Base-by-base conservation (phyloP, 139 green algal genomes). In the Haematococcus sp. region DNA sequence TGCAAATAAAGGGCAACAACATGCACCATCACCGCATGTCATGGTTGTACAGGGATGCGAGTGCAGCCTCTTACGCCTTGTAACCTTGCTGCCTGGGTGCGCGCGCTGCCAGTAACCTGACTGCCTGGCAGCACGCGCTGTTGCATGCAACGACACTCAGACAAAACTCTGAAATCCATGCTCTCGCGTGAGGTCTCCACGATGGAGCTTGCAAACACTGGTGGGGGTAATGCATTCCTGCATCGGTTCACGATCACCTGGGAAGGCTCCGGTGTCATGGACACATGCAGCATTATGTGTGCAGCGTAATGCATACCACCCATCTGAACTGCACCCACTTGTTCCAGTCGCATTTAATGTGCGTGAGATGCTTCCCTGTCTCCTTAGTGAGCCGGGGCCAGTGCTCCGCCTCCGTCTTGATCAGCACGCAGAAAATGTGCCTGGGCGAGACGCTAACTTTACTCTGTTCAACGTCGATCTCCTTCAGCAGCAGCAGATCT, bases 361-460 rank as follows among this genome's bases (percentile, higher is more conserved):
- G 74, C 49, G 78, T 58, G 2, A 78, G 31, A 22, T 79, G 65
- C 67, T 23, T 63, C 30, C 54, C 63, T 0, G 35, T 82, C 30
- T 82, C 70, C 76, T 88, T 86, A 1, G 89, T 86, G 49, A 95
- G 76, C 15, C 88, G 74, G 25, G 84, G 85, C 89, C 90, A 94
- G 75, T 89, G 76, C 31, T 72, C 83, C 5, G 71, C 46, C 58
- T 81, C 81, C 33, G 84, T 88, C 82, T 96, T 96, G 17, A 72
- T 71, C 22, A 94, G 85, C 3, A 91, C 77, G 30, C 92, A 68
- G 43, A 90, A 79, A 33, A 96, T 82, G 52, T 83, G 72, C 3
- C 90, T 77, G 20, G 84, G 71, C 0, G 78, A 89, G 3, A 87
- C 75, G 58, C 76, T 84, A 27, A 89, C 71, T 71, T 95, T 93